A percentile compares a stretch with the other conserved stretches of the same genome.
Conservation (phyloP, 139 green algal genomes). For the Coccomyxa sp. region DNA sequence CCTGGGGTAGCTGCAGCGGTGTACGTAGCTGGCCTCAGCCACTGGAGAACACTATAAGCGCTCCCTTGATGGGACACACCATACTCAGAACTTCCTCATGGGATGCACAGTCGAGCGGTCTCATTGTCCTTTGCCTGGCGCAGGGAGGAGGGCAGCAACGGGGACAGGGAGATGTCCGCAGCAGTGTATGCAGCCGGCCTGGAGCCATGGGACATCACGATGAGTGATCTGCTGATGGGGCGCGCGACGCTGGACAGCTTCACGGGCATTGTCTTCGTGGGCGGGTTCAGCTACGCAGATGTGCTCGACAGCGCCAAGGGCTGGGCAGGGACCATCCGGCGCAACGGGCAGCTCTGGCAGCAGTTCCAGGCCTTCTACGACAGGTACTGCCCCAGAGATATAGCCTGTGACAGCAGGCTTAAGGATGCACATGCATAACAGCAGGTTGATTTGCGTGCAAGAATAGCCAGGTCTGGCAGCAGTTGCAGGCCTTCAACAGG, state of each 20-base stretch:
- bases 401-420: too few relatives aligned
- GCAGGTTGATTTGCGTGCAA: too few relatives aligned
- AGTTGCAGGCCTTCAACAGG: too few relatives aligned
- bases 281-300: conserved; percentile 94
- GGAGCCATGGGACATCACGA: conserved; percentile 97
- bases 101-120: background rate
- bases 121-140: conserved; percentile 24
- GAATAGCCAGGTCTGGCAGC: too few relatives aligned
- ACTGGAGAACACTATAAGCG: background rate
- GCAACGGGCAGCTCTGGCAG: conserved; percentile 73
- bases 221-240: conserved; percentile 91
- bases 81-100: too few relatives aligned
- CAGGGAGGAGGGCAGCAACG: conserved; percentile 97
- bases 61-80: background rate
- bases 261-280: conserved; percentile 79
- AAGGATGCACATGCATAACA: too few relatives aligned
- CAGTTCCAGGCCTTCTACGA: conserved; percentile 84
- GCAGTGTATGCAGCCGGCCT: conserved; percentile 80
- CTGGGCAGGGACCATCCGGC: conserved; percentile 94
- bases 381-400: too few relatives aligned
- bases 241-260: conserved; percentile 74
- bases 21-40: too few relatives aligned
- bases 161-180: conserved; percentile 96
- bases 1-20: too few relatives aligned
- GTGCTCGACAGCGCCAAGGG: conserved; percentile 97